A percentile compares a stretch with the other conserved stretches of the same genome.
These are phyloP conservation scores for Plasmopara muralis DNA, from an alignment of 352 stramenopile genomes.

Conservation along the genomic window DNA sequence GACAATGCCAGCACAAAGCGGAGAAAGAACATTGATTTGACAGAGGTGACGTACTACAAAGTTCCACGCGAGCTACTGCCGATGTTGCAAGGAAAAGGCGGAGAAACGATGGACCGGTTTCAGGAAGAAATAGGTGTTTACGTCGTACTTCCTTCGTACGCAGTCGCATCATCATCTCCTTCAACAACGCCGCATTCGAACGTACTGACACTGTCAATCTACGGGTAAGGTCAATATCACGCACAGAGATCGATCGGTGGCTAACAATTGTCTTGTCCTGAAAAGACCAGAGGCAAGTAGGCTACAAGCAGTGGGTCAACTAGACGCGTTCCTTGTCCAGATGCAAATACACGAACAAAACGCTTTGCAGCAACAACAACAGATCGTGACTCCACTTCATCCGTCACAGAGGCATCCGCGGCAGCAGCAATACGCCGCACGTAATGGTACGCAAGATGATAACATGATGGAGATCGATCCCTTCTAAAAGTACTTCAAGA, in stretches of 20 bases:
- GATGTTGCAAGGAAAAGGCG: constrained; percentile 59
- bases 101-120: constrained; percentile 68
- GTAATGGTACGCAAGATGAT: constrained; percentile 25
- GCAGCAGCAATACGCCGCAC: constrained; percentile 18
- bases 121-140: constrained; percentile 74
- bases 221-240: constrained; percentile 35
- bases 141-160: constrained; percentile 53
- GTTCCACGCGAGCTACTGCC: constrained; percentile 57
- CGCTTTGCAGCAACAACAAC: constrained; percentile 35
- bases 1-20: constrained; percentile 31
- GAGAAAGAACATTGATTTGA: constrained; percentile 68
- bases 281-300: constrained; percentile 32
- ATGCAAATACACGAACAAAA: constrained; percentile 46
- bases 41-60: constrained; percentile 71
- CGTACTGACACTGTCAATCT: constrained; percentile 61
- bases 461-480: constrained; percentile 60
- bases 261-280: not conserved
- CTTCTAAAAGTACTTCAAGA: constrained; percentile 19
- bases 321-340: constrained; percentile 59
- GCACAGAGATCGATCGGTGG: not conserved
- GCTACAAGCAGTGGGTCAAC: constrained; percentile 42
- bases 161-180: constrained; percentile 8
- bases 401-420: constrained; percentile 17
- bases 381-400: constrained; percentile 35
- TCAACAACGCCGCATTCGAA: constrained; percentile 14